These are phyloP conservation scores for Lasiodiplodia gonubiensis DNA, from an alignment of 2,329 filamentous ascomycete genomes.

Conservation along the genomic window DNA sequence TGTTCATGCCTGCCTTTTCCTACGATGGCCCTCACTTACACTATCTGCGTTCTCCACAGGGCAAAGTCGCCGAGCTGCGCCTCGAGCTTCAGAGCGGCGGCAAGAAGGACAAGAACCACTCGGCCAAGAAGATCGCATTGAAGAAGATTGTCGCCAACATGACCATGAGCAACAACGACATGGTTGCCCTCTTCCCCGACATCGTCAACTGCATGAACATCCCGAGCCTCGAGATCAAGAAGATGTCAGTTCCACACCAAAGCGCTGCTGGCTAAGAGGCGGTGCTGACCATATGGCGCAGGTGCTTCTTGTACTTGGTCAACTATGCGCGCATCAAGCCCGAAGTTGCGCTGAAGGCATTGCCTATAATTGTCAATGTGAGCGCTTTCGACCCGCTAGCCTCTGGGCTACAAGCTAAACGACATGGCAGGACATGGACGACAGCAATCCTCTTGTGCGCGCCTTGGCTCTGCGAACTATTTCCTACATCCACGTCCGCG, in stretches of 20 bases:
- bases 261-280: background rate
- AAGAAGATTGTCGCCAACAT: constrained; percentile 99
- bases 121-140: constrained; percentile 93
- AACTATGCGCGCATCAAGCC: constrained; percentile 96
- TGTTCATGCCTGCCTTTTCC: constrained; percentile 47
- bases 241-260: constrained; percentile 72
- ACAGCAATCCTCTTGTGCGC: constrained; percentile 87
- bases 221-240: constrained; percentile 95
- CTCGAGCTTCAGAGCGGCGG: constrained; percentile 90
- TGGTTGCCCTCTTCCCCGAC: constrained; percentile 96
- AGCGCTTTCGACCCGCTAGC: constrained; percentile 34
- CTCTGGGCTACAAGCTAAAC: constrained; percentile 19
- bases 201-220: constrained; percentile 96
- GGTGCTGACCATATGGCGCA: constrained; percentile 51
- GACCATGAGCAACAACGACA: constrained; percentile 99
- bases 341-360: constrained; percentile 89
- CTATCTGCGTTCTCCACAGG: constrained; percentile 66
- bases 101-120: constrained; percentile 98
- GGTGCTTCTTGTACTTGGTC: constrained; percentile 97
- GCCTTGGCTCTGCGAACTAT: constrained; percentile 92
- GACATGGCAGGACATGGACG: constrained; percentile 79
- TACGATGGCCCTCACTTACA: constrained; percentile 57
- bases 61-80: constrained; percentile 97
- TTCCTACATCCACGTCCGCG: constrained; percentile 94
- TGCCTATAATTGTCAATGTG: constrained; percentile 84